Conservation (phyloP, 2,329 filamentous ascomycete species). For the Fusarium pseudoanthophilum region DNA sequence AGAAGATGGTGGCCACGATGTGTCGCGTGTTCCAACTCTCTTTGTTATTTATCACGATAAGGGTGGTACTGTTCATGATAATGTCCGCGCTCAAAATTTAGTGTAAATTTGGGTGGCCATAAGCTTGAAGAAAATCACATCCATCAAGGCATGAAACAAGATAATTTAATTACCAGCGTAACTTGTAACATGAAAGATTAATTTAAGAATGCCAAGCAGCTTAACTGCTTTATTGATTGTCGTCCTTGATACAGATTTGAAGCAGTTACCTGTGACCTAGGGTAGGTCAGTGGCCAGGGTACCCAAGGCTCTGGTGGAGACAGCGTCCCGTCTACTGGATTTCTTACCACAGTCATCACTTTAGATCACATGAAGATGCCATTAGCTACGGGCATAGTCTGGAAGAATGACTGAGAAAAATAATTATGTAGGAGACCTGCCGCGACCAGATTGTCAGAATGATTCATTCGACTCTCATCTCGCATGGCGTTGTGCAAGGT, state of each 20-base stretch:
- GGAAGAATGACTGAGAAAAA: not conserved
- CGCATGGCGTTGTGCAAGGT: too few relatives aligned
- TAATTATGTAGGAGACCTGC: not conserved
- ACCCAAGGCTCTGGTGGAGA: not conserved
- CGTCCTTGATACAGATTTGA: not conserved
- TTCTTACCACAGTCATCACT: not conserved
- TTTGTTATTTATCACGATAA: not conserved
- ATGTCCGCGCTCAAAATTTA: accelerated
- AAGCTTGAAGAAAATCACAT: not conserved
- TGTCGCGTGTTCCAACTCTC: not conserved
- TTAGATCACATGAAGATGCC: not conserved
- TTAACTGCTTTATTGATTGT: not conserved
- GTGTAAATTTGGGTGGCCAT: too few relatives aligned
- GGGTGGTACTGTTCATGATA: not conserved
- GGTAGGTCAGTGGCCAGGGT: not conserved
- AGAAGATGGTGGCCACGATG: not conserved
- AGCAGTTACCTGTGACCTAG: not conserved
- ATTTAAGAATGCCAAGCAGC: not conserved
- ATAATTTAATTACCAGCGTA: not conserved
- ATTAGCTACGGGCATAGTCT: not conserved
- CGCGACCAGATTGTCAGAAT: not conserved
- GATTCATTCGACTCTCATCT: too few relatives aligned
- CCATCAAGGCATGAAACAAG: too few relatives aligned
- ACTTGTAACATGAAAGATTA: not conserved
- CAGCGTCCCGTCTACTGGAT: not conserved